These are phyloP conservation scores for Ampelocalamus luodianensis DNA, from an alignment of 176 grass and related monocot species.

Conservation along the genomic window DNA sequence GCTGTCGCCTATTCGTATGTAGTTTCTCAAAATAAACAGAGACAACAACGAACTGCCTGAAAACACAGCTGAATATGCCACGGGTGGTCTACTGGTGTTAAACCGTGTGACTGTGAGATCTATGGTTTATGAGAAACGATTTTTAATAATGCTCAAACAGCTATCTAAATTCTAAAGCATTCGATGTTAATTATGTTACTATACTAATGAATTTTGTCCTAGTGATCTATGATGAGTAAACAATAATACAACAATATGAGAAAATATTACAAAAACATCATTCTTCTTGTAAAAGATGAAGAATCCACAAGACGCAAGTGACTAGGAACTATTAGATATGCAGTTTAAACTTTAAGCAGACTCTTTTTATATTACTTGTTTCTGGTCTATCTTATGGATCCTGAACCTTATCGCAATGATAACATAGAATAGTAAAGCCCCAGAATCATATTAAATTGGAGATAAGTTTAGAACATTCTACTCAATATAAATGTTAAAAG, in stretches of 20 bases:
- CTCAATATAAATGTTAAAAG: conserved; percentile 8
- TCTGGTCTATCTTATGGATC: no score
- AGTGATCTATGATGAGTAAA: conserved; percentile 13
- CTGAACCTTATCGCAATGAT: background rate
- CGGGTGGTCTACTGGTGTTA: background rate
- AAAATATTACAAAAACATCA: background rate
- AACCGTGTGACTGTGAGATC: background rate
- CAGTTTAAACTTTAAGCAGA: conserved; percentile 33
- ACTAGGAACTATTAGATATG: conserved; percentile 5
- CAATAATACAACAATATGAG: background rate
- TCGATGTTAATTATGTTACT: background rate
- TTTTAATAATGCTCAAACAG: conserved; percentile 36
- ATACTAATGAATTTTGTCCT: background rate
- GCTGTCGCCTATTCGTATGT: background rate
- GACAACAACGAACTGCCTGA: background rate
- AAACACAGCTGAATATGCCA: background rate
- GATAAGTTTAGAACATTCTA: conserved; percentile 17
- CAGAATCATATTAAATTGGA: background rate
- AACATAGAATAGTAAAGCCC: conserved; percentile 25
- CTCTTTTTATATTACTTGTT: background rate
- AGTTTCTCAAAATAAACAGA: background rate
- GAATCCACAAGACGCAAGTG: background rate
- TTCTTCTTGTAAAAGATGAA: conserved; percentile 10
- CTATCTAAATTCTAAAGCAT: conserved; percentile 15
- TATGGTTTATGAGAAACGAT: background rate